A percentile compares a stretch with the other conserved stretches of the same genome.
Conservation (phyloP, 2,329 filamentous ascomycete species). For the Chrysosporium queenslandicum region DNA sequence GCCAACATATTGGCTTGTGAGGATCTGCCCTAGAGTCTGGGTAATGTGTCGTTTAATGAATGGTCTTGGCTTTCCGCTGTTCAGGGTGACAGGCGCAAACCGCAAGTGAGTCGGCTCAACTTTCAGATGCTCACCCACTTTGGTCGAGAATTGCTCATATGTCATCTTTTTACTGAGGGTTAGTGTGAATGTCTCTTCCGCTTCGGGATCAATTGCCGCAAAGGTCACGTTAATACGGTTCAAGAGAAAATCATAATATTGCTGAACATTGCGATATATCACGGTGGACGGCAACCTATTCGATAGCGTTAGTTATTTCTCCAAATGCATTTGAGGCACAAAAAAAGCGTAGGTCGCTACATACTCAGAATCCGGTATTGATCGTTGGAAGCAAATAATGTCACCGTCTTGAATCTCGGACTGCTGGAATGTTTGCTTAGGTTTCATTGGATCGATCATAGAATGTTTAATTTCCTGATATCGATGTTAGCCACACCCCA, state of each 20-base stretch:
- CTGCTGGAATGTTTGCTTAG: slow-evolving; percentile 75
- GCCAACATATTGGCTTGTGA: slow-evolving; percentile 62
- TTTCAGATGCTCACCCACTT: slow-evolving; percentile 66
- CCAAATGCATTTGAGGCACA: too few relatives aligned
- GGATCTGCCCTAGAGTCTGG: slow-evolving; percentile 65
- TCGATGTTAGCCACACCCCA: slow-evolving; percentile 2
- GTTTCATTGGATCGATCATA: slow-evolving; percentile 93
- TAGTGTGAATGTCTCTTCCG: slow-evolving; percentile 60
- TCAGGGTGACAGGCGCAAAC: slow-evolving; percentile 75
- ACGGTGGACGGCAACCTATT: slow-evolving; percentile 32
- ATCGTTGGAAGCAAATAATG: slow-evolving; percentile 84
- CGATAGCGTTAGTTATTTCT: too few relatives aligned
- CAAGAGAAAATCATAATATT: slow-evolving; percentile 88
- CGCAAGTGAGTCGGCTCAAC: slow-evolving; percentile 79
- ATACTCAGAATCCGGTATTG: slow-evolving; percentile 37
- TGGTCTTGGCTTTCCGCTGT: slow-evolving; percentile 64
- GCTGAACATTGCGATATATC: slow-evolving; percentile 57
- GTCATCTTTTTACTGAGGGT: slow-evolving; percentile 77
- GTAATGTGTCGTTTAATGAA: slow-evolving; percentile 63
- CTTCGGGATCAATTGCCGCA: slow-evolving; percentile 47
- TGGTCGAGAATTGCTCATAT: slow-evolving; percentile 77
- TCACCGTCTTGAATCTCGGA: slow-evolving; percentile 96
- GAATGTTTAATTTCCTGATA: slow-evolving; percentile 80
- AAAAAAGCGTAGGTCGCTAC: neutral
- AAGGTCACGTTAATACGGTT: slow-evolving; percentile 75